These are phyloP conservation scores for Aegle marmelos DNA, from an alignment of 345 rosid species.

Conservation along the genomic window DNA sequence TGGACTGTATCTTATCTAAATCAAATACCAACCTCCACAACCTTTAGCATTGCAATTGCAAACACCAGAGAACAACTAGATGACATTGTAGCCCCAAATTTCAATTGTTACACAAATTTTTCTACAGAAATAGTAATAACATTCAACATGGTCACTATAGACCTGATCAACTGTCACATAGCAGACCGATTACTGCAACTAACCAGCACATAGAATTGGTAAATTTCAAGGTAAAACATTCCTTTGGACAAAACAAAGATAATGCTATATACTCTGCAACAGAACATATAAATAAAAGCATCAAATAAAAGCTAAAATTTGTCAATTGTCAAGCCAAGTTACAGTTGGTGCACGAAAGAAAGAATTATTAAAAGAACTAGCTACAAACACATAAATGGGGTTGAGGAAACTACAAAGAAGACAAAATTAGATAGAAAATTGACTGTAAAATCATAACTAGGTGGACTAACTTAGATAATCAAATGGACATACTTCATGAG, in stretches of 20 bases:
- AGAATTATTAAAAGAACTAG: background rate
- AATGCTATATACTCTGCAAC: no score
- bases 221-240: background rate
- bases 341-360: background rate
- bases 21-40: background rate
- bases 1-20: background rate
- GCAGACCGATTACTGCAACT: background rate
- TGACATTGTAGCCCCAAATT: background rate
- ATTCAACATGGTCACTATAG: background rate
- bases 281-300: no score
- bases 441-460: background rate
- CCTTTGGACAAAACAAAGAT: no score
- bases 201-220: background rate
- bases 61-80: background rate
- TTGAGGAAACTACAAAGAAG: background rate
- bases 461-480: background rate
- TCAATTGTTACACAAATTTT: background rate
- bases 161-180: background rate
- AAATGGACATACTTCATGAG: constrained; percentile 77
- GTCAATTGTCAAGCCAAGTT: background rate
- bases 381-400: background rate
- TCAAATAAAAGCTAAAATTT: background rate
- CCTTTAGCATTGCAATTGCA: background rate
- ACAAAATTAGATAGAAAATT: background rate
- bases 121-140: background rate